Conservation (phyloP, 106 monocot genomes). For the Dioscorea dumetorum region DNA sequence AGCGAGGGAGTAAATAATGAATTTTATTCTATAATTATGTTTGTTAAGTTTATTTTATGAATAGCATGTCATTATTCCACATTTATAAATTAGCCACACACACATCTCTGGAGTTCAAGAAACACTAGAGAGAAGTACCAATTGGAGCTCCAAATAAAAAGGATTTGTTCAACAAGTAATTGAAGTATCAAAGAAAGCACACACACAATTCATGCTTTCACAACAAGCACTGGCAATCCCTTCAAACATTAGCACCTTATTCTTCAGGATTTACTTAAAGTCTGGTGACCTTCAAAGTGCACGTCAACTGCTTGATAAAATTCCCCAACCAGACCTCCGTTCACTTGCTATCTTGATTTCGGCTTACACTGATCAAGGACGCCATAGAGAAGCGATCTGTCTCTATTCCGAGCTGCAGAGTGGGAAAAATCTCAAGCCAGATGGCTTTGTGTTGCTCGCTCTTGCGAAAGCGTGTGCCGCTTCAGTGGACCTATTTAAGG, state of each 20-base stretch:
- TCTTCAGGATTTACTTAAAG: constrained; percentile 16
- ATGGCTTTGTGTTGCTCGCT: constrained; percentile 38
- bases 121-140: too few species aligned
- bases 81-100: too few species aligned
- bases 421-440: constrained; percentile 21
- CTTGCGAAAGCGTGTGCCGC: constrained; percentile 42
- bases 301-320: constrained; percentile 47
- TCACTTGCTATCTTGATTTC: constrained; percentile 39
- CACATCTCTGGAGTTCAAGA: too few species aligned
- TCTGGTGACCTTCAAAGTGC: constrained; percentile 35
- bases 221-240: constrained; percentile 2
- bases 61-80: too few species aligned
- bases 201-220: constrained; percentile 1
- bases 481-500: constrained; percentile 19
- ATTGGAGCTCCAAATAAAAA: too few species aligned
- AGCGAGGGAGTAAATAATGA: too few species aligned
- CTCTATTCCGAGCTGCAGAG: constrained; percentile 22
- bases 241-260: constrained; percentile 5
- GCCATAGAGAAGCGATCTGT: constrained; percentile 29
- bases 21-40: too few species aligned
- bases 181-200: too few species aligned
- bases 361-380: constrained; percentile 36
- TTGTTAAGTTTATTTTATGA: too few species aligned
- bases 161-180: too few species aligned
- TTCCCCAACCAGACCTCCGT: constrained; percentile 47